A percentile compares a stretch with the other conserved stretches of the same genome.
Conservation (phyloP, 169 alveolate species). For the Eimeria necatrix region DNA sequence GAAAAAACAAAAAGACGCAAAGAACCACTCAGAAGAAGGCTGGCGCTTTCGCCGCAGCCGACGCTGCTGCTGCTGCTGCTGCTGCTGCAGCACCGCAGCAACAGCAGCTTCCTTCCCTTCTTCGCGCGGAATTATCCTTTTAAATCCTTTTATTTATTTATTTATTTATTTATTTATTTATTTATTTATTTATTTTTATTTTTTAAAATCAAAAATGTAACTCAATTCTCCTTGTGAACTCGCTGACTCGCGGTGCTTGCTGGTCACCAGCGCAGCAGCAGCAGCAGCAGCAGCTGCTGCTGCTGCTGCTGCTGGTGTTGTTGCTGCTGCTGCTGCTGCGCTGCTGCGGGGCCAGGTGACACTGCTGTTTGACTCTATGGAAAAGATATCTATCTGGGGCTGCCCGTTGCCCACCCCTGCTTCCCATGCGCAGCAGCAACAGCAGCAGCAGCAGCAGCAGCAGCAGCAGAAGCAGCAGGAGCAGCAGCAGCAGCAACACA, state of each 20-base stretch:
- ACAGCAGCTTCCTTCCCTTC: neutral
- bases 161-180: neutral
- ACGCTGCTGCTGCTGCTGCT: conserved; percentile 32
- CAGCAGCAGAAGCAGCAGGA: too few relatives aligned
- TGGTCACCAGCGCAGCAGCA: neutral
- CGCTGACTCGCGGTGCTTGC: too few relatives aligned
- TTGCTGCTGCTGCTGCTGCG: neutral
- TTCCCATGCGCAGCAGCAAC: too few relatives aligned
- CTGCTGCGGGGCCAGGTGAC: neutral
- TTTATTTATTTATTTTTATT: conserved; percentile 5
- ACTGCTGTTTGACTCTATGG: conserved; percentile 50
- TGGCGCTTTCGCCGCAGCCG: neutral
- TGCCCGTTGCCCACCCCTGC: too few relatives aligned
- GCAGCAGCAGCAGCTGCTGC: neutral
- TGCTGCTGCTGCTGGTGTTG: too few relatives aligned
- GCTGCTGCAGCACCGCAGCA: neutral
- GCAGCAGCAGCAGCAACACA: too few relatives aligned
- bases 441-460: too few relatives aligned
- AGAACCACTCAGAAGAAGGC: neutral
- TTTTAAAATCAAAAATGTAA: neutral
- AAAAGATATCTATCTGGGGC: too few relatives aligned
- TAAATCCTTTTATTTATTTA: neutral
- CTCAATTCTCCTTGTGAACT: neutral
- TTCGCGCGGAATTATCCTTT: neutral
- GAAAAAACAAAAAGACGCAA: too few relatives aligned